Evolutionary conservation across 1,284 basidiomycete species (phyloP), one percentile per base, ranked within the genome.

Genomic region (Microstroma glucosiphilum): DNA sequence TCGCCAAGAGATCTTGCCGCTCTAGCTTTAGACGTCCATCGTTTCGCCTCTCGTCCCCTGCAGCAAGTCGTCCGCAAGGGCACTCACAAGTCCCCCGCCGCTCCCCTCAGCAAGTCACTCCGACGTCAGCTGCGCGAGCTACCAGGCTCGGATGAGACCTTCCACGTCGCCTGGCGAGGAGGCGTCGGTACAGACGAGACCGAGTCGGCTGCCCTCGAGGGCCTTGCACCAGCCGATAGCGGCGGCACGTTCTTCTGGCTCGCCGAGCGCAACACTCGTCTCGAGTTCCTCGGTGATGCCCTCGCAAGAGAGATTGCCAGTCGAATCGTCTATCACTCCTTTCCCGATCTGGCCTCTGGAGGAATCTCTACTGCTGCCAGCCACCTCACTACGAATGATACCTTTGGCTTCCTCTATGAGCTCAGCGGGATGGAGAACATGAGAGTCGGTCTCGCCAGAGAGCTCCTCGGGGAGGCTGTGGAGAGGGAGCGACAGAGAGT

Each of bases 341-440:
- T 54, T 25, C 51, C 51, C 51, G 51, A 54, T 25, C 51, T 54
- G 21, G 21, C 51, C 51, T 19, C 51, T 6, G 51, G 51, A 2
- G 51, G 17, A 26, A 15, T 54, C 51, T 23, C 13, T 25, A 54
- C 21, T 13, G 21, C 25, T 25, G 51, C 21, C 51, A 23, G 21
- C 21, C 51, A 54, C 13, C 51, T 54, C 21, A 54, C 15, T 2
- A 54, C 21, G 3, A 54, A 54, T 25, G 51, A 54, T 25, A 54
- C 51, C 51, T 54, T 54, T 54, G 51, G 51, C 51, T 54, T 23
- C 51, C 51, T 54, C 13, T 54, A 54, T 25, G 51, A 54, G 13
- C 25, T 54, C 21, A 26, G 21, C 6, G 51, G 51, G 21, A 17
- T 54, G 13, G 51, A 54, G 6, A 13, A 2, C 21, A 54, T 54